These are phyloP conservation scores for Fragaria vesca DNA, from an alignment of 306 rosid species.

Conservation along the genomic window DNA sequence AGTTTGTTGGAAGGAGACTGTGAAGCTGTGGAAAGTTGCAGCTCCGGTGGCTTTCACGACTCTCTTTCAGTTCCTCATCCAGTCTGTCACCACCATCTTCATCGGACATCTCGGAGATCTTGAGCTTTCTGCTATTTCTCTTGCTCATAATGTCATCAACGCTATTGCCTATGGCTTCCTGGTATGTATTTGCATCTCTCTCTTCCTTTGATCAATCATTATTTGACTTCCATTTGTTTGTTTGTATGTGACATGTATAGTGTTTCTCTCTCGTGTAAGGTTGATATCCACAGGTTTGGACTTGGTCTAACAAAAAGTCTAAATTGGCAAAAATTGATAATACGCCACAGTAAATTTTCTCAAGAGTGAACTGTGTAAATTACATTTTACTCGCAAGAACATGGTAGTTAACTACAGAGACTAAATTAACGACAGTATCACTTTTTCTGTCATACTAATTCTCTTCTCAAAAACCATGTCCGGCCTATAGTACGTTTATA, in stretches of 20 bases:
- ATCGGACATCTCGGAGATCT: conserved; percentile 27
- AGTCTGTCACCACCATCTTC: conserved; percentile 15
- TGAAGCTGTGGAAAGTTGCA: conserved; percentile 34
- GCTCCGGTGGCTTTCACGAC: conserved; percentile 23
- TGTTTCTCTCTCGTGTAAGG: background rate
- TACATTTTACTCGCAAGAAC: too few species aligned
- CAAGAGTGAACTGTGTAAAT: too few species aligned
- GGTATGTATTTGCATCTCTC: background rate
- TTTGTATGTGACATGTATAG: background rate
- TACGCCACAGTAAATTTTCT: too few species aligned
- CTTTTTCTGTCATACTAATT: too few species aligned
- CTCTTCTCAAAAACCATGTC: too few species aligned
- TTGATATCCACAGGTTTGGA: background rate
- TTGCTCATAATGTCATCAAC: conserved; percentile 12
- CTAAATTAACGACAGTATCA: too few species aligned
- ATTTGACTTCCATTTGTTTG: background rate
- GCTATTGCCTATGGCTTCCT: conserved; percentile 19
- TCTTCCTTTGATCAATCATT: background rate
- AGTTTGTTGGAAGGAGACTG: conserved; percentile 33
- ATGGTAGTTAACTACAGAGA: too few species aligned
- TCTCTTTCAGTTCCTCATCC: conserved; percentile 26
- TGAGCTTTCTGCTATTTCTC: conserved; percentile 27
- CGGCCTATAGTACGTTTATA: too few species aligned
- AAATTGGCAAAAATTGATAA: too few species aligned
- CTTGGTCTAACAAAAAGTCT: background rate